A percentile compares a stretch with the other conserved stretches of the same genome.
Evolutionary conservation across 148 eudicot genomes (phyloP).

Genomic region (Simmondsia chinensis): DNA sequence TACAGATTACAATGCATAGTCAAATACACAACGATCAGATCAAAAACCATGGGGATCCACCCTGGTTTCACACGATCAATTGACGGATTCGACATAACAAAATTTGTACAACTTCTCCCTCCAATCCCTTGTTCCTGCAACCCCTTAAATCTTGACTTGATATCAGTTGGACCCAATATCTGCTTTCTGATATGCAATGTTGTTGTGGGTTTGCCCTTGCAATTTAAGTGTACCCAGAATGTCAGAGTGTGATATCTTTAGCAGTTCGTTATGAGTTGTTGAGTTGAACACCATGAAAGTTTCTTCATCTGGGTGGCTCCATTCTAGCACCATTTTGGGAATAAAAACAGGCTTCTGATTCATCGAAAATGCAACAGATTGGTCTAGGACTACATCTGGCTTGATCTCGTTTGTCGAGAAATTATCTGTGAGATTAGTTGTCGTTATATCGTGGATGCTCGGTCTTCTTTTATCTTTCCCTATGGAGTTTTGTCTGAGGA

Average conservation of each 20-base stretch:
- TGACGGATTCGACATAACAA: too few species aligned
- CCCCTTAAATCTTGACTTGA: too few species aligned
- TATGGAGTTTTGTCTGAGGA: constrained; percentile 50
- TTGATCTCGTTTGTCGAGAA: constrained; percentile 18
- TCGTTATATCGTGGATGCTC: constrained; percentile 92
- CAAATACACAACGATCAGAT: too few species aligned
- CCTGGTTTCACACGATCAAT: too few species aligned
- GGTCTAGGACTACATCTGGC: constrained; percentile 11
- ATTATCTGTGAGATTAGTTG: constrained; percentile 31
- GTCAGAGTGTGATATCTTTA: constrained; percentile 12
- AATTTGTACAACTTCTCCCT: too few species aligned
- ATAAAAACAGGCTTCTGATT: constrained; percentile 17
- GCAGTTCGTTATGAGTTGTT: constrained; percentile 10
- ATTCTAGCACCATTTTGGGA: constrained; percentile 32
- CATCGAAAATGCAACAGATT: constrained; percentile 11
- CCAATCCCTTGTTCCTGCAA: too few species aligned
- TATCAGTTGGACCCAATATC: too few species aligned
- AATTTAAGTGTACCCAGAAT: constrained; percentile 25
- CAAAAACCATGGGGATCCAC: too few species aligned
- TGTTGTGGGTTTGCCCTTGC: background rate
- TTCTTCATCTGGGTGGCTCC: constrained; percentile 31
- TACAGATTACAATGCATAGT: too few species aligned
- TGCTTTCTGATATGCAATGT: too few species aligned
- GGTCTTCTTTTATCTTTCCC: constrained; percentile 84
- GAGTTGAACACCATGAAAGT: constrained; percentile 27